Conservation (phyloP, 495 filamentous ascomycete genomes). For the Astrothelium macrocarpum region DNA sequence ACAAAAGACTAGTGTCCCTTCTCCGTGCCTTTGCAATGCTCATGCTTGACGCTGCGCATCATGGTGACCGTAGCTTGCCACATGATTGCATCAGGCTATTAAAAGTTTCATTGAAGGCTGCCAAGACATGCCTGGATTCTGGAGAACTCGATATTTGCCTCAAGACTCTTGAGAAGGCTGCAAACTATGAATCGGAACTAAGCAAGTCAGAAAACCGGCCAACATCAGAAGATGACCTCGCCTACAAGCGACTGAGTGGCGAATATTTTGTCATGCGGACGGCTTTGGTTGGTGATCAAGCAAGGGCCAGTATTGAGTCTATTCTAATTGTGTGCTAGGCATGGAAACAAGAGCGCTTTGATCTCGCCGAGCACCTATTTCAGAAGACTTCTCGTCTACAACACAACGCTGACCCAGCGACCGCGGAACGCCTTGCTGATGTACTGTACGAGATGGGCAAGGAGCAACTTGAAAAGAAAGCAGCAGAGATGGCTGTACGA, state of each 20-base stretch:
- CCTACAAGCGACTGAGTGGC: constrained; percentile 36
- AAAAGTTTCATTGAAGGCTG: constrained; percentile 57
- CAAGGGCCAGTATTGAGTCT: background rate
- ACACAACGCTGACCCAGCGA: constrained; percentile 35
- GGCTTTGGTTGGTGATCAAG: constrained; percentile 45
- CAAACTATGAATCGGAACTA: constrained; percentile 47
- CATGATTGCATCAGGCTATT: constrained; percentile 43
- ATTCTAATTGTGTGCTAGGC: constrained; percentile 39
- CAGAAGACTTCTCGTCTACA: constrained; percentile 40
- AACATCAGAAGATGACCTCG: constrained; percentile 25
- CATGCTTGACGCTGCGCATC: constrained; percentile 54
- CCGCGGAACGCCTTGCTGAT: constrained; percentile 59
- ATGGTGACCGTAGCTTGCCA: constrained; percentile 25
- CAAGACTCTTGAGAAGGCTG: constrained; percentile 53
- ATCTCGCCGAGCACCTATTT: constrained; percentile 72
- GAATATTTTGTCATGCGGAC: constrained; percentile 66
- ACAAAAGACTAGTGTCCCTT: constrained; percentile 19
- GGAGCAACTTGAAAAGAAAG: constrained; percentile 41
- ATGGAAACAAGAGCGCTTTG: constrained; percentile 58
- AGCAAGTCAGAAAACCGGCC: constrained; percentile 17
- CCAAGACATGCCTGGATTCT: constrained; percentile 52
- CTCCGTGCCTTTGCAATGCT: constrained; percentile 60
- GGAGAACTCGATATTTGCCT: constrained; percentile 46
- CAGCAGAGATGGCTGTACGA: constrained; percentile 47
- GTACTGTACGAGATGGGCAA: constrained; percentile 64